Conservation (phyloP, 192 early-diverging fungal species). For the Tieghemiomyces parasiticus region DNA sequence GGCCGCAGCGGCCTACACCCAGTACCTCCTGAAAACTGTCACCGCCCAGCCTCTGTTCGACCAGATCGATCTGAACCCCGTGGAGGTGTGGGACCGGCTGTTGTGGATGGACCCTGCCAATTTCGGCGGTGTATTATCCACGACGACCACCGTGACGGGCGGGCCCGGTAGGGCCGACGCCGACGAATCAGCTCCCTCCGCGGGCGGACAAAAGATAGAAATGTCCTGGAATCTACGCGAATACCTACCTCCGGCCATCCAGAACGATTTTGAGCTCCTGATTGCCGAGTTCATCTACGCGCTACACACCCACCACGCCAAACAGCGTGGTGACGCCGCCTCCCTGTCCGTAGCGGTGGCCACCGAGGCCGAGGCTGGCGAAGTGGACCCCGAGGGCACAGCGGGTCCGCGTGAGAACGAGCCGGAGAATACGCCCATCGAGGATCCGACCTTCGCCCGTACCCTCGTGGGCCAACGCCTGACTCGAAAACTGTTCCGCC, state of each 20-base stretch:
- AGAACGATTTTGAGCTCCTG: conserved; percentile 49
- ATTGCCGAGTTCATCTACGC: conserved; percentile 59
- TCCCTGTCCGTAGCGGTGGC: background rate
- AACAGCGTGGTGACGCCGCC: conserved; percentile 16
- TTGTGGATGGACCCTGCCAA: conserved; percentile 91
- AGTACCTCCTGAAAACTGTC: conserved; percentile 56
- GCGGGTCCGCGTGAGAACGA: too few relatives aligned
- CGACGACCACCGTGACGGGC: background rate
- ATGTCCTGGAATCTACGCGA: conserved; percentile 89
- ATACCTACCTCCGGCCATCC: conserved; percentile 63
- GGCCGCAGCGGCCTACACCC: conserved; percentile 55
- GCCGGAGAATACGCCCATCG: background rate
- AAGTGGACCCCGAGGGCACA: too few relatives aligned
- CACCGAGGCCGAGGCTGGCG: conserved; percentile 1
- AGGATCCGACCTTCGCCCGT: conserved; percentile 22
- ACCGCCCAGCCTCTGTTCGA: conserved; percentile 59
- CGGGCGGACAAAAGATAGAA: conserved; percentile 18
- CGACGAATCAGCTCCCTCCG: background rate
- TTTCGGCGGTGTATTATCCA: conserved; percentile 48
- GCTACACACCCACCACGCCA: conserved; percentile 31
- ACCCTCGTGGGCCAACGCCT: conserved; percentile 37
- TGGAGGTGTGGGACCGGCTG: conserved; percentile 61
- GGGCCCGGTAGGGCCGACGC: too few relatives aligned
- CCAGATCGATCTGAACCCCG: conserved; percentile 47
- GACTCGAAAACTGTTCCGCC: conserved; percentile 44